Conservation (phyloP, 2,329 filamentous ascomycete species). For the Coniella vitis region DNA sequence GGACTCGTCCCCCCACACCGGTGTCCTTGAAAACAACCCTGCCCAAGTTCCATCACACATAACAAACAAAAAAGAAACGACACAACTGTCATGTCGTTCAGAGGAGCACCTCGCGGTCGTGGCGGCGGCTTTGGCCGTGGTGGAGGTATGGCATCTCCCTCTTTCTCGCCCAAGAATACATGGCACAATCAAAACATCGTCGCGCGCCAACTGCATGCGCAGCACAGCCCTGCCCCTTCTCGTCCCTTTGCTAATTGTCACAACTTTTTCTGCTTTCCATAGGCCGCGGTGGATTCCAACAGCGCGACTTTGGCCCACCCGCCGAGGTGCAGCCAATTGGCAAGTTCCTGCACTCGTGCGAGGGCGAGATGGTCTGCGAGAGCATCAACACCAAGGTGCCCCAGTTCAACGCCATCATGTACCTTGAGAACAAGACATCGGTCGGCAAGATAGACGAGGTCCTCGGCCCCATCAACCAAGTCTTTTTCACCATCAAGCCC, state of each 20-base stretch:
- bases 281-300: constrained; percentile 57
- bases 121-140: constrained; percentile 44
- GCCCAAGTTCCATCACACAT: no score
- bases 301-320: constrained; percentile 54
- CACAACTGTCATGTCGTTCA: constrained; percentile 52
- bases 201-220: background rate
- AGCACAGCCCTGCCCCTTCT: background rate
- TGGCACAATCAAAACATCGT: constrained; percentile 7
- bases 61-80: constrained; percentile 25
- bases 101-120: constrained; percentile 41
- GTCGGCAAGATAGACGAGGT: constrained; percentile 98
- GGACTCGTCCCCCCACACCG: background rate
- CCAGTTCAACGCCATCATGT: constrained; percentile 98
- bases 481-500: constrained; percentile 97
- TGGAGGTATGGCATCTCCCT: constrained; percentile 30
- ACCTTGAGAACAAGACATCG: constrained; percentile 95
- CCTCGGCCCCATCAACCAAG: constrained; percentile 92
- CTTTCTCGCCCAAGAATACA: background rate
- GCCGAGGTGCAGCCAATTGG: constrained; percentile 75
- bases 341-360: constrained; percentile 85
- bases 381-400: constrained; percentile 93
- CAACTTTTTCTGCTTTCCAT: constrained; percentile 15
- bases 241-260: constrained; percentile 4
- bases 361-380: constrained; percentile 97
- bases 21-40: background rate